Evolutionary conservation across 2,329 filamentous ascomycete species (phyloP).

Genomic region (Sporothrix curviconia): DNA sequence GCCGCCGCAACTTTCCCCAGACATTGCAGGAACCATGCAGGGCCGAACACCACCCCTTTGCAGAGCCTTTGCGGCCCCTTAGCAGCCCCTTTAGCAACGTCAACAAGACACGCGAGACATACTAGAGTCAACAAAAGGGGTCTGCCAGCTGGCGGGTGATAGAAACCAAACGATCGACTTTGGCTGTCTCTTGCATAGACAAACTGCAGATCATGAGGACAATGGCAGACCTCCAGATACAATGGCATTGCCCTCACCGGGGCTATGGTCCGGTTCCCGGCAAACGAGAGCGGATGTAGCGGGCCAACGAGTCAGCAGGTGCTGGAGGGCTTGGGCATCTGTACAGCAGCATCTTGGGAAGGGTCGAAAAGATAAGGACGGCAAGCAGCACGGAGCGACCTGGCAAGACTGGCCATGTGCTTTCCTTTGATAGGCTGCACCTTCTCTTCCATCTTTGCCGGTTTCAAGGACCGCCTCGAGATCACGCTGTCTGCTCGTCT

Average conservation of each 20-base stretch:
- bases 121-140: neutral
- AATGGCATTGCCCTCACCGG: neutral
- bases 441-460: neutral
- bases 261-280: neutral
- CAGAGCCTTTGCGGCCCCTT: too few relatives aligned
- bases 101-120: neutral
- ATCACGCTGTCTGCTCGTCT: too few relatives aligned
- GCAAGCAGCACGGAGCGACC: neutral
- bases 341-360: neutral
- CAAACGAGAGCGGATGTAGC: neutral
- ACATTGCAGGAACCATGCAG: slow-evolving; percentile 1
- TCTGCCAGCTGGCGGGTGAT: neutral
- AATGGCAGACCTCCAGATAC: neutral
- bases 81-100: neutral
- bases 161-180: neutral
- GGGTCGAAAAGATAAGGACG: neutral
- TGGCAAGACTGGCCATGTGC: neutral
- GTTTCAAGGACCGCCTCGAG: too few relatives aligned
- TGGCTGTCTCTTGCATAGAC: neutral
- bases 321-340: neutral
- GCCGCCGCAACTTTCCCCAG: too few relatives aligned
- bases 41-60: neutral
- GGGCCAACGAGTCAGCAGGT: neutral
- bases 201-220: neutral
- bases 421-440: neutral